phyloP scores from a whole-genome alignment of 352 stramenopile species.

The Phytopythium ostracodes region DNA sequence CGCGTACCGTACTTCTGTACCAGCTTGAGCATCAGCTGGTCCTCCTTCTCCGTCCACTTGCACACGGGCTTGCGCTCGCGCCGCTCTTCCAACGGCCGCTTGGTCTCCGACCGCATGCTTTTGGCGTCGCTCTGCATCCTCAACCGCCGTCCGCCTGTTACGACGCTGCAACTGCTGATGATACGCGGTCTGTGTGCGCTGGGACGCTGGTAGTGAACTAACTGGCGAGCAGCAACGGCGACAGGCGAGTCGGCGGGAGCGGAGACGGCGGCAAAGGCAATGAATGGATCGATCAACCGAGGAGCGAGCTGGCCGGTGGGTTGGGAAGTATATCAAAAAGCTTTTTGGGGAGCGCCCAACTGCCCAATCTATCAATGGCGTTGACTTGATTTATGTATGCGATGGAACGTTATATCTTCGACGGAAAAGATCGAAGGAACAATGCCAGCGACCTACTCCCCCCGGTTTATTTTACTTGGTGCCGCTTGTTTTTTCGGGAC shows the following conservation, averaged over 20 bases:
- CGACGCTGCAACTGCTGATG: not conserved
- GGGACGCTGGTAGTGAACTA: constrained; percentile 5
- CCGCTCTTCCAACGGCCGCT: constrained; percentile 5
- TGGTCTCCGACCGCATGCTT: not conserved
- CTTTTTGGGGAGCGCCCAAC: constrained; percentile 21
- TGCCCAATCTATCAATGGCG: constrained; percentile 29
- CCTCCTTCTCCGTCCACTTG: constrained; percentile 89
- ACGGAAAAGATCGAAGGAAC: constrained; percentile 43
- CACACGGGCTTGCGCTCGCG: constrained; percentile 72
- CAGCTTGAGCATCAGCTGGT: constrained; percentile 83
- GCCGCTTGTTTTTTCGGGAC: not conserved
- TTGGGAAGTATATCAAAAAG: not conserved
- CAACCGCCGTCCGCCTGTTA: not conserved
- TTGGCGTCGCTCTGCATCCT: not conserved
- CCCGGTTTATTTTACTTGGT: not conserved
- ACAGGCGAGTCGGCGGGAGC: not conserved
- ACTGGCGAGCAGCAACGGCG: not conserved
- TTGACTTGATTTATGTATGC: constrained; percentile 43
- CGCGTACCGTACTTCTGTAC: constrained; percentile 92
- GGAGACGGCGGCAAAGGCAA: not conserved
- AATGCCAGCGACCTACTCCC: too few species aligned
- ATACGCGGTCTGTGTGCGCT: not conserved
- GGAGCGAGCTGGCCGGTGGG: not conserved
- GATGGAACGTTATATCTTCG: constrained; percentile 39
- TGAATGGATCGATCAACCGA: not conserved